Conservation (phyloP, 2,329 filamentous ascomycete genomes). For the Nigrograna mackinnonii region DNA sequence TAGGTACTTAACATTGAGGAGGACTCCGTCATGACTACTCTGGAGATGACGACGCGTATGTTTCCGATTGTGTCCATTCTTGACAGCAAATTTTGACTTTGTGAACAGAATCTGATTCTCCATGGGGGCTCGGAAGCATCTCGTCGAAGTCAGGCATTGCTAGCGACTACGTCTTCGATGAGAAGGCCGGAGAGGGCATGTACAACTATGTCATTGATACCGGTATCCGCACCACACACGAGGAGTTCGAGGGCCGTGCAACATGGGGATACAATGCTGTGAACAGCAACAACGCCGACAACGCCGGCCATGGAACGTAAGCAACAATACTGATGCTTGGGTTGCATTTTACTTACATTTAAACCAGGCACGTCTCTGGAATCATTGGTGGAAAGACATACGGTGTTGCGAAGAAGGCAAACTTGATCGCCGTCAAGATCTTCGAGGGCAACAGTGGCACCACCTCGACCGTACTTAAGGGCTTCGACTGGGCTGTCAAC, state of each 20-base stretch:
- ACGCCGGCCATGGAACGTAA: conserved; percentile 33
- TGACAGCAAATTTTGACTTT: conserved; percentile 3
- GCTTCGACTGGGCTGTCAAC: conserved; percentile 37
- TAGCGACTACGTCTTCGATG: conserved; percentile 30
- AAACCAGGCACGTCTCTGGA: conserved; percentile 31
- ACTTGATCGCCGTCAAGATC: conserved; percentile 40
- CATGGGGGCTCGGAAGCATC: conserved; percentile 34
- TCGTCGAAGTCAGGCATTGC: conserved; percentile 23
- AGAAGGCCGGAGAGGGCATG: conserved; percentile 23
- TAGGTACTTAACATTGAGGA: conserved; percentile 29
- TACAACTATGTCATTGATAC: conserved; percentile 65
- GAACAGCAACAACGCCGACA: conserved; percentile 21
- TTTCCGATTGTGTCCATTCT: neutral
- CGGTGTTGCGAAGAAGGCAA: conserved; percentile 38
- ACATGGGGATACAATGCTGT: conserved; percentile 32
- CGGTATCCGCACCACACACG: conserved; percentile 60
- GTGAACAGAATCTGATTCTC: conserved; percentile 15
- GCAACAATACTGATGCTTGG: neutral
- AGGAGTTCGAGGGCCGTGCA: conserved; percentile 34
- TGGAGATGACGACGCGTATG: conserved; percentile 23
- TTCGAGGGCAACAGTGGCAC: conserved; percentile 22
- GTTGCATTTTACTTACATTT: neutral
- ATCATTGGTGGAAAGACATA: conserved; percentile 31
- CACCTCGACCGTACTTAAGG: conserved; percentile 29
- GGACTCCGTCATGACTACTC: conserved; percentile 29